These are phyloP conservation scores for Cystobasidiaceae sp. DNA, from an alignment of 1,284 basidiomycete genomes.

Conservation along the genomic window DNA sequence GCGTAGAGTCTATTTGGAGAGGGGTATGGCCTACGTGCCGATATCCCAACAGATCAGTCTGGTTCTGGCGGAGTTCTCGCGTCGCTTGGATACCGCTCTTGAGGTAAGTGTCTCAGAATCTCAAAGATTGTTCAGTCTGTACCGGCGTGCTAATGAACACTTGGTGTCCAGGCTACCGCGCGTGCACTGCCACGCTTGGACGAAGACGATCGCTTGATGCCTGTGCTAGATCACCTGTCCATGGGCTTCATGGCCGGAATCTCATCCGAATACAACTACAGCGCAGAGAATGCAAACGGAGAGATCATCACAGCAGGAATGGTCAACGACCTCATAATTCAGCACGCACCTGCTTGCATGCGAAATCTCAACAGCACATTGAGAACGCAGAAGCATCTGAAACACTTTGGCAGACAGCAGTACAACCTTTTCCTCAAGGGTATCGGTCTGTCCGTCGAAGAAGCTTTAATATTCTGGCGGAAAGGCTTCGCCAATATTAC, in stretches of 20 bases:
- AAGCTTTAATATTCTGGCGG: slow-evolving; percentile 91
- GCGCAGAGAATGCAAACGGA: slow-evolving; percentile 52
- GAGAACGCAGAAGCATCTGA: slow-evolving; percentile 74
- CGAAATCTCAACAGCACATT: slow-evolving; percentile 78
- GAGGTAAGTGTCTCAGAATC: slow-evolving; percentile 64
- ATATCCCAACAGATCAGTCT: slow-evolving; percentile 75
- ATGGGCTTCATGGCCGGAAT: slow-evolving; percentile 91
- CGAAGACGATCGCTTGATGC: slow-evolving; percentile 86
- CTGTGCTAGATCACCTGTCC: slow-evolving; percentile 86
- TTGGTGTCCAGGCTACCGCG: slow-evolving; percentile 62
- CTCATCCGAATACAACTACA: slow-evolving; percentile 69
- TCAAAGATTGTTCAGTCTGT: not conserved
- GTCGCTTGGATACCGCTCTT: slow-evolving; percentile 67
- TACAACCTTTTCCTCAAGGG: slow-evolving; percentile 97
- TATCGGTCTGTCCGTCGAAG: slow-evolving; percentile 87
- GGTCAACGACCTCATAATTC: slow-evolving; percentile 78
- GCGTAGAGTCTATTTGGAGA: slow-evolving; percentile 71
- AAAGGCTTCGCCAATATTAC: slow-evolving; percentile 69
- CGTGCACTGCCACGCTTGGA: slow-evolving; percentile 87
- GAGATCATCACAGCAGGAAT: slow-evolving; percentile 82
- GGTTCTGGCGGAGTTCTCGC: slow-evolving; percentile 80
- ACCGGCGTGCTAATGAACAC: not conserved
- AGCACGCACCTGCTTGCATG: slow-evolving; percentile 97
- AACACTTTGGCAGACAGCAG: slow-evolving; percentile 86
- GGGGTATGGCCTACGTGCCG: slow-evolving; percentile 87